Evolutionary conservation across 305 asterid genomes (phyloP).

Genomic region (Solanum hybrid): DNA sequence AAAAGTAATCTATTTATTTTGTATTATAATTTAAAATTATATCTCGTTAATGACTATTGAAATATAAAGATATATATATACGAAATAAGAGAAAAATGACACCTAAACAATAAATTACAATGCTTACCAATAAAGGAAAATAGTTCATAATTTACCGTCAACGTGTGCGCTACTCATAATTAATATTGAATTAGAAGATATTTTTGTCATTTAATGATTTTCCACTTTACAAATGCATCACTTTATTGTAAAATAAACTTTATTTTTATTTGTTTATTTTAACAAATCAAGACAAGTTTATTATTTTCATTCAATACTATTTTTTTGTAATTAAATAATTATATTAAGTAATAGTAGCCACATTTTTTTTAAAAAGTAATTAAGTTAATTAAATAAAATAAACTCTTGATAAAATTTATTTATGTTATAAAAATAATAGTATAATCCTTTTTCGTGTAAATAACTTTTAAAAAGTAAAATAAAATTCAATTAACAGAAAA

Average conservation of each 20-base stretch:
- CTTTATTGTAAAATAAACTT: not conserved
- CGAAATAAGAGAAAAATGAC: not conserved
- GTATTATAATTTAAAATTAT: too few species aligned
- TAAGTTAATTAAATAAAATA: not conserved
- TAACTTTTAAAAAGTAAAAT: not conserved
- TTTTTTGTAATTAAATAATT: too few species aligned
- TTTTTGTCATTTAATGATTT: not conserved
- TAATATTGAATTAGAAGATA: not conserved
- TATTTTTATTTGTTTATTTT: too few species aligned
- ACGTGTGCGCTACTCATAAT: too few species aligned
- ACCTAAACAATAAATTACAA: not conserved
- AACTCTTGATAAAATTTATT: too few species aligned
- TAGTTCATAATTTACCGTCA: too few species aligned
- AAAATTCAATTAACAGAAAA: too few species aligned
- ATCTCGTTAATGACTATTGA: too few species aligned
- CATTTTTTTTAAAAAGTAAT: not conserved
- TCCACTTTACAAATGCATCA: not conserved
- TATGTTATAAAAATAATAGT: not conserved
- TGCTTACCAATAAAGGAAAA: not conserved
- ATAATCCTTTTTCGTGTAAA: too few species aligned
- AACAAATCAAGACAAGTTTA: not conserved
- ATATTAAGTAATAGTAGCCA: too few species aligned
- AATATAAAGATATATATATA: not conserved
- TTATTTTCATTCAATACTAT: not conserved
- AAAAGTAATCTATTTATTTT: not conserved